Evolutionary conservation across 768 basidiomycete species (phyloP), one percentile per base, ranked within the genome.

Genomic region (Boletus subcaerulescens): DNA sequence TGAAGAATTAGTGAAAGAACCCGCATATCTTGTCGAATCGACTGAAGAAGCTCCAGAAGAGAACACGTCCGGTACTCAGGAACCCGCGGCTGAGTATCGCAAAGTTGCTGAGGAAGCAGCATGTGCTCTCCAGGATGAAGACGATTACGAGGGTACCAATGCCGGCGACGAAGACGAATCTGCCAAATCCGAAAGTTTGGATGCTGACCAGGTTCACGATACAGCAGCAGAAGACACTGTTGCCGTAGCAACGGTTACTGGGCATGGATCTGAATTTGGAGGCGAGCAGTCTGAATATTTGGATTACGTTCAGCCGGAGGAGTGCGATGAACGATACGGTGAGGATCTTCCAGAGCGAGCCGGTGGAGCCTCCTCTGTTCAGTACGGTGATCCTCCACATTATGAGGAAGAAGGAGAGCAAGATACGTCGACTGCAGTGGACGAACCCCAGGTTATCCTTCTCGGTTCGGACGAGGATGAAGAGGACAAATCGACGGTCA

Each of bases 251-350:
- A 51, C 55, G 8, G 45, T 53, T 35, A 46, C 48, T 4, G 55
- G 41, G 10, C 66, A 52, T 1, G 55, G 32, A 20, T 49, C 48
- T 15, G 58, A 64, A 36, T 65, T 59, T 9, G 67, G 60, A 15
- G 73, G 62, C 43, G 72, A 76, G 40, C 71, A 67, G 12, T 61
- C 66, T 7, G 73, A 72, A 49, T 73, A 73, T 44, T 40, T 65
- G 18, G 71, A 74, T 32, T 64, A 69, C 41, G 62, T 60, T 44
- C 68, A 73, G 26, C 53, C 60, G 3, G 71, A 67, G 46, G 76
- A 76, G 22, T 71, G 72, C 51, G 71, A 73, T 24, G 72, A 73
- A 35, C 64, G 57, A 40, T 73, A 69, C 29, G 71, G 69, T 22
- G 76, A 75, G 29, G 71, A 68, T 29, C 62, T 71, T 13, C 62